phyloP scores from a whole-genome alignment of 495 filamentous ascomycete species.

The Hypoxylon lenormandii region DNA sequence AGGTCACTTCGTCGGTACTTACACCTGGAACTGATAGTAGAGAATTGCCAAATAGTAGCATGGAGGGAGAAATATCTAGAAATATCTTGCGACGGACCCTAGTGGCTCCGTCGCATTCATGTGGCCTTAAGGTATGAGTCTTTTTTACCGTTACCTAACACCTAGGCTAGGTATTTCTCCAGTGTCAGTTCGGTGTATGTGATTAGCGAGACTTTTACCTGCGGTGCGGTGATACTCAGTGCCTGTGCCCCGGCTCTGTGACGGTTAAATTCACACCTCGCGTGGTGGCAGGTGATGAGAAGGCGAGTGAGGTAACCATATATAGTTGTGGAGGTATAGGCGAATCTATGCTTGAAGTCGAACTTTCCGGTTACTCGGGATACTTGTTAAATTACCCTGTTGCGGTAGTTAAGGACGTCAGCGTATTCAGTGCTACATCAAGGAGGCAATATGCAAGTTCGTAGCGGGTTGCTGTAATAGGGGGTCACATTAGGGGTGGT shows the following conservation, averaged over 20 bases:
- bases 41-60: constrained; percentile 1
- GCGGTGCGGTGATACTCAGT: neutral
- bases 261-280: constrained; percentile 3
- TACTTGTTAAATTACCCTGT: constrained; percentile 18
- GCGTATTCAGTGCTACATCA: constrained; percentile 24
- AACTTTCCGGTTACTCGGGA: constrained; percentile 22
- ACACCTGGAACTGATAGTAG: constrained; percentile 14
- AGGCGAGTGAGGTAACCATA: constrained; percentile 11
- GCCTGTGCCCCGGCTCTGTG: neutral
- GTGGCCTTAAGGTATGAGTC: neutral
- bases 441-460: constrained; percentile 6
- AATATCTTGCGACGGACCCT: constrained; percentile 22
- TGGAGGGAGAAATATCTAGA: neutral
- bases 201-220: constrained; percentile 3
- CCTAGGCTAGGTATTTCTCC: neutral
- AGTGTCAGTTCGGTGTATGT: constrained; percentile 2
- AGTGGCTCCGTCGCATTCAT: constrained; percentile 10
- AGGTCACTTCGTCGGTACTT: constrained; percentile 31
- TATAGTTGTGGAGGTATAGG: neutral
- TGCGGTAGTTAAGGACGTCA: constrained; percentile 19
- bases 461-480: constrained; percentile 25
- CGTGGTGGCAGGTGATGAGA: neutral
- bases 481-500: neutral
- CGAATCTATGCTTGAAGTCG: constrained; percentile 15
- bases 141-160: constrained; percentile 2